Evolutionary conservation across 2,329 filamentous ascomycete genomes (phyloP), one percentile per base, ranked within the genome.

Genomic region (Fusarium clavum): DNA sequence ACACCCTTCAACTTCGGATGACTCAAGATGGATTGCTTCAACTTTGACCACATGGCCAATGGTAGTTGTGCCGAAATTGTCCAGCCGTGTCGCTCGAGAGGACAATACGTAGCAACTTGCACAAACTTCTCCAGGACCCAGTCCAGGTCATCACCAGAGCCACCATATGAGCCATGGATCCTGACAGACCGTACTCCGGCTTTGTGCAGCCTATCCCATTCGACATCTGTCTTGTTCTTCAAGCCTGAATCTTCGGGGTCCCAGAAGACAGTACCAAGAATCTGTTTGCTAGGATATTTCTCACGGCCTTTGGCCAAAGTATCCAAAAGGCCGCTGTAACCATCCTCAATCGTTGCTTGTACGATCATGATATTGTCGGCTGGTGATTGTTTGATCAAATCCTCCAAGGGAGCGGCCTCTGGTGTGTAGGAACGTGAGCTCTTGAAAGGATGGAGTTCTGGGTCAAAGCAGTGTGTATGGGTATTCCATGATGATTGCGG

Each of bases 321-420:
- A 9, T 29, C 30, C 8, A 63, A 1, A 0, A 63, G 30, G 2
- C 60, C 60, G 8, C 14, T 10, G 9, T 38, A 63, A 1, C 57
- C 60, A 55, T 63, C n/a, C 5, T 63, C 57, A 25, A 63, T 62
- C 1, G 58, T 62, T 2, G 57, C 58, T 12, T 64, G 61, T 7
- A 64, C 48, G 5, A 64, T 32, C 58, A 64, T 56, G 16, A 64
- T 20, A 14, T 63, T 62, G 2, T 48, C 43, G 0, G 43, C 27
- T 5, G 24, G 44, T 8, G 48, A 62, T n/a, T 56, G 41, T 6
- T 45, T 3, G 4, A 64, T 18, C 0, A 63, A 44, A 4, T 9
- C n/a, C 1, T 40, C 2, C 6, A 48, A 11, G 1, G 3, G 32
- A 5, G 61, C 61, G 16, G 57, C 29, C 13, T 62, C 32, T 11